A percentile compares a stretch with the other conserved stretches of the same genome.
Evolutionary conservation across 164 flowering plant species (phyloP).

Genomic region (Vitis riparia): DNA sequence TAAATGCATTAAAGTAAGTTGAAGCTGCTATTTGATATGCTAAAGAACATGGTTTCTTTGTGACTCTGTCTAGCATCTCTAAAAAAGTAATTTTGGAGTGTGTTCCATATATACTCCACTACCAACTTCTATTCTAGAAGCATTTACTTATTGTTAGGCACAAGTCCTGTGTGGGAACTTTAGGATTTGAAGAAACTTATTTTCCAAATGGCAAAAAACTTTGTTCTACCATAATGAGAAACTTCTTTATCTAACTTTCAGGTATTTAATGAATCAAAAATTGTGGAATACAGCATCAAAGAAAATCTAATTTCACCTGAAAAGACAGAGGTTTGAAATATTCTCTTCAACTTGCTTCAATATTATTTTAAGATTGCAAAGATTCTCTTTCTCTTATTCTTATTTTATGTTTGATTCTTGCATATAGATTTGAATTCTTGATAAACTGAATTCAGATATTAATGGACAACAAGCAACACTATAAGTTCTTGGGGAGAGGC

Average conservation of each 20-base stretch:
- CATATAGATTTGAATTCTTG: neutral
- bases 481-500: slow-evolving; percentile 71
- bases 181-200: too few relatives aligned
- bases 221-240: neutral
- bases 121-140: too few relatives aligned
- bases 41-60: too few relatives aligned
- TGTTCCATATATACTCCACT: too few relatives aligned
- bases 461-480: slow-evolving; percentile 84
- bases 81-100: too few relatives aligned
- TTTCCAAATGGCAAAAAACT: neutral
- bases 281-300: slow-evolving; percentile 63
- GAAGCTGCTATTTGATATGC: too few relatives aligned
- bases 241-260: slow-evolving; percentile 18
- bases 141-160: too few relatives aligned
- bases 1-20: too few relatives aligned
- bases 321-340: slow-evolving; percentile 57
- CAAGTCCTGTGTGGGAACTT: too few relatives aligned
- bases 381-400: neutral
- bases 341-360: neutral
- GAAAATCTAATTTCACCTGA: slow-evolving; percentile 57
- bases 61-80: too few relatives aligned
- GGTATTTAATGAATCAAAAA: slow-evolving; percentile 81
- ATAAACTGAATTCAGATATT: slow-evolving; percentile 43
- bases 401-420: neutral
- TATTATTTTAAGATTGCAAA: neutral